phyloP scores from a whole-genome alignment of 2,329 filamentous ascomycete genomes.

The Verticillium tricorpus region DNA sequence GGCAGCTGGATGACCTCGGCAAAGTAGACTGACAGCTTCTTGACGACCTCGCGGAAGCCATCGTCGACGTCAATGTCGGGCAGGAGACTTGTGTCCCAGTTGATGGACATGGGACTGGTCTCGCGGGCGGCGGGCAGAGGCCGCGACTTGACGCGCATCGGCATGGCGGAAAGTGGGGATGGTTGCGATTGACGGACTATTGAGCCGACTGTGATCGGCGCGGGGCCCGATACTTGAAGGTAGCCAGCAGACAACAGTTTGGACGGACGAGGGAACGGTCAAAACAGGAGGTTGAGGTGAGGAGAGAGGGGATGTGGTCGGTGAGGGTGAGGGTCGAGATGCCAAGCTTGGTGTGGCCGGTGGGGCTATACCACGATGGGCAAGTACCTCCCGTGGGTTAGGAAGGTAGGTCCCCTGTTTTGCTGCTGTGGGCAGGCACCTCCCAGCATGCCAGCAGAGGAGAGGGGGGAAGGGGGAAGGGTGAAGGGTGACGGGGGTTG shows the following conservation, averaged over 20 bases:
- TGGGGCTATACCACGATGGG: background rate
- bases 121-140: slow-evolving; percentile 25
- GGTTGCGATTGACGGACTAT: background rate
- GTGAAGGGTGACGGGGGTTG: too few species aligned
- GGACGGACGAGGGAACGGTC: background rate
- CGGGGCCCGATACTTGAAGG: background rate
- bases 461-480: too few species aligned
- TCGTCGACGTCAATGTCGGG: slow-evolving; percentile 56
- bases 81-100: slow-evolving; percentile 32
- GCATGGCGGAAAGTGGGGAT: slow-evolving; percentile 20
- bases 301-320: background rate
- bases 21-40: slow-evolving; percentile 63
- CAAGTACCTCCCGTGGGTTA: too few species aligned
- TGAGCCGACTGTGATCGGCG: background rate
- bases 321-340: background rate
- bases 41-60: slow-evolving; percentile 58
- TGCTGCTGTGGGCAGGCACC: too few species aligned
- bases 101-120: slow-evolving; percentile 27
- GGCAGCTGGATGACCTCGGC: slow-evolving; percentile 59
- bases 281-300: background rate
- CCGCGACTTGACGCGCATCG: slow-evolving; percentile 30
- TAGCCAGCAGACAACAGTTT: background rate
- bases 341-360: background rate
- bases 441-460: background rate
- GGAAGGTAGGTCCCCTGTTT: too few species aligned